Base-by-base conservation (phyloP, 495 filamentous ascomycete species). In the Hypoxylon crocopeplum region DNA sequence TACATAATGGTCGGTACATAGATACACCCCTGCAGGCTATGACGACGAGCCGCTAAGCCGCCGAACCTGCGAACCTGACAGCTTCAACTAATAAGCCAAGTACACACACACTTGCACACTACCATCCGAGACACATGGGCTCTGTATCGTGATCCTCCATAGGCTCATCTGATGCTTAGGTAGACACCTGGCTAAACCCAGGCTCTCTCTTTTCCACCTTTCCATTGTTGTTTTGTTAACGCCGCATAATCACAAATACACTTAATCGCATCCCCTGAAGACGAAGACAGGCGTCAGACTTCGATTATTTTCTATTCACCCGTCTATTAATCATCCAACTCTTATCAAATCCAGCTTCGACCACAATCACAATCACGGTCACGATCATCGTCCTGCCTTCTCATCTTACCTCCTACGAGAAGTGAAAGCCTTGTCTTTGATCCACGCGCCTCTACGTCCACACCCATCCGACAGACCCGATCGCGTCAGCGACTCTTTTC, bases 31-130 rank as follows among this genome's bases (percentile, higher is more conserved):
- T n/a, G n/a, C n/a, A n/a, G n/a, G n/a, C n/a, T n/a, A n/a, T n/a
- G n/a, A n/a, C n/a, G n/a, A n/a, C n/a, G n/a, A n/a, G n/a, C n/a
- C n/a, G n/a, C n/a, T n/a, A n/a, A n/a, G n/a, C n/a, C n/a, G n/a
- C n/a, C n/a, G n/a, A n/a, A n/a, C n/a, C n/a, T n/a, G n/a, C n/a
- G n/a, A n/a, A n/a, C n/a, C n/a, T n/a, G n/a, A n/a, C 38, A 49
- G 49, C 56, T 47, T 59, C 42, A 39, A 53, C 30, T 37, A 29
- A 29, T 49, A 39, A 34, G 37, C 45, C 34, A 49, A 49, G 19
- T 40, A 5, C 16, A 50, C 41, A 19, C 32, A 29, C 5, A 10
- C 5, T 5, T 5, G 25, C 32, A 34, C 7, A 10, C n/a, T n/a
- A 34, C 32, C 12, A n/a, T 5, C 39, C 45, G 44, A 49, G 38